Conservation (phyloP, 306 rosid genomes). For the Begonia masoniana region DNA sequence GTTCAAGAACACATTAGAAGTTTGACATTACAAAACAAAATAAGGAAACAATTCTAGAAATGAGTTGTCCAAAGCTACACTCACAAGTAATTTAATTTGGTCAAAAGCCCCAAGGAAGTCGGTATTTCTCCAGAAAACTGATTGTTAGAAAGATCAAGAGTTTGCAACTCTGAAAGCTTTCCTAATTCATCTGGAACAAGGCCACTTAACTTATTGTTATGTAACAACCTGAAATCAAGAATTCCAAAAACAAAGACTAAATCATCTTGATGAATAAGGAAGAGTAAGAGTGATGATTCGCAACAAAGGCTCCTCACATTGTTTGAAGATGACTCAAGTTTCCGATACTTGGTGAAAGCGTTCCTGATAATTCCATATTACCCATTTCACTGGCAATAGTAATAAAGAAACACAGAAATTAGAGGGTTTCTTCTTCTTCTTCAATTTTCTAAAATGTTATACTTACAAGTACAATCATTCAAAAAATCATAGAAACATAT, state of each 20-base stretch:
- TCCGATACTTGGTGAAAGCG: conserved; percentile 68
- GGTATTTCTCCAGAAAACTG: conserved; percentile 73
- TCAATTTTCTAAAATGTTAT: too few relatives aligned
- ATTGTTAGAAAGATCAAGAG: conserved; percentile 82
- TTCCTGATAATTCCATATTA: conserved; percentile 57
- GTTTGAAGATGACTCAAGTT: conserved; percentile 67
- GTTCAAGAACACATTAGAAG: background rate
- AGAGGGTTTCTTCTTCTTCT: background rate
- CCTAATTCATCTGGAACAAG: conserved; percentile 76
- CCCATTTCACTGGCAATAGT: conserved; percentile 66
- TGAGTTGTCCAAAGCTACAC: conserved; percentile 25
- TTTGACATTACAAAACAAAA: conserved; percentile 24
- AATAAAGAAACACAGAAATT: background rate
- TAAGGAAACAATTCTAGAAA: conserved; percentile 8
- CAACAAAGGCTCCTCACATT: conserved; percentile 38
- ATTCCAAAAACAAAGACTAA: background rate
- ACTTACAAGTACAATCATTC: too few relatives aligned
- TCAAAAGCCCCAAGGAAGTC: conserved; percentile 57
- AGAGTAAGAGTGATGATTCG: background rate
- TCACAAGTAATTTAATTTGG: conserved; percentile 87
- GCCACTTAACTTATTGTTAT: conserved; percentile 72
- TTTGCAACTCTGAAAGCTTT: conserved; percentile 55
- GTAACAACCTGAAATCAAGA: conserved; percentile 52
- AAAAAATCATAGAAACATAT: too few relatives aligned
- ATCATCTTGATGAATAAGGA: background rate